A percentile compares a stretch with the other conserved stretches of the same genome.
Conservation (phyloP, 2,329 filamentous ascomycete genomes). For the Paraphoma sp. region DNA sequence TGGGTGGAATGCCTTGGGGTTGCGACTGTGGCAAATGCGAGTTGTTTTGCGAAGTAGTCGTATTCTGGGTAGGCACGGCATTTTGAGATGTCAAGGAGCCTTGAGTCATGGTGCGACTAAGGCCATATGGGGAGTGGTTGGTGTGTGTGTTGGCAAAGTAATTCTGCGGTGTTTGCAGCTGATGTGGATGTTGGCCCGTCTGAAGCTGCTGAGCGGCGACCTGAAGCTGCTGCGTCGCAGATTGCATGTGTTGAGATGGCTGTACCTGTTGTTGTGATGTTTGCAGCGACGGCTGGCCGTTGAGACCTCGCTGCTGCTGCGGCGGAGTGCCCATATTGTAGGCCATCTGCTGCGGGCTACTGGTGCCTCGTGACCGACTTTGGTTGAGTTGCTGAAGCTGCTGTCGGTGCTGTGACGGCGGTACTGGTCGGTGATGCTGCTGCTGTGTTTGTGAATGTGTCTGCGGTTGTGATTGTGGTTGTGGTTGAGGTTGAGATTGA, state of each 20-base stretch:
- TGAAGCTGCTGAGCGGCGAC: slow-evolving; percentile 28
- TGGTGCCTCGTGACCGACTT: slow-evolving; percentile 8
- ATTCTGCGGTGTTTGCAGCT: slow-evolving; percentile 19
- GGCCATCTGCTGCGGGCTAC: slow-evolving; percentile 27
- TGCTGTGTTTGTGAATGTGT: no score
- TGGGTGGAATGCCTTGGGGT: slow-evolving; percentile 22
- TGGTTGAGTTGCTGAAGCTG: slow-evolving; percentile 33
- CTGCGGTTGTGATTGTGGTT: slow-evolving; percentile 11
- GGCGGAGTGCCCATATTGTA: slow-evolving; percentile 26
- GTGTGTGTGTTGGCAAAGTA: slow-evolving; percentile 27
- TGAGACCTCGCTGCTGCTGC: slow-evolving; percentile 24
- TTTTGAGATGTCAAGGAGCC: slow-evolving; percentile 17
- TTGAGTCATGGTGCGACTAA: slow-evolving; percentile 29
- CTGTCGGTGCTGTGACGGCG: slow-evolving; percentile 24
- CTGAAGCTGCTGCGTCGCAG: slow-evolving; percentile 28
- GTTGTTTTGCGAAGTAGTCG: slow-evolving; percentile 14
- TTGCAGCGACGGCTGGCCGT: slow-evolving; percentile 24
- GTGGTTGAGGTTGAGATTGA: slow-evolving; percentile 17
- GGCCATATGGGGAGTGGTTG: slow-evolving; percentile 29
- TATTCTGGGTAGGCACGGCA: slow-evolving; percentile 13
- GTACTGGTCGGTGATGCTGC: slow-evolving; percentile 13
- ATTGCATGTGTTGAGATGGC: slow-evolving; percentile 12
- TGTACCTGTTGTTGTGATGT: slow-evolving; percentile 19
- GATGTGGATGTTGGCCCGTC: slow-evolving; percentile 11
- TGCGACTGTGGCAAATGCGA: slow-evolving; percentile 22